These are phyloP conservation scores for Quercus cerris DNA, from an alignment of 306 rosid species.

Conservation along the genomic window DNA sequence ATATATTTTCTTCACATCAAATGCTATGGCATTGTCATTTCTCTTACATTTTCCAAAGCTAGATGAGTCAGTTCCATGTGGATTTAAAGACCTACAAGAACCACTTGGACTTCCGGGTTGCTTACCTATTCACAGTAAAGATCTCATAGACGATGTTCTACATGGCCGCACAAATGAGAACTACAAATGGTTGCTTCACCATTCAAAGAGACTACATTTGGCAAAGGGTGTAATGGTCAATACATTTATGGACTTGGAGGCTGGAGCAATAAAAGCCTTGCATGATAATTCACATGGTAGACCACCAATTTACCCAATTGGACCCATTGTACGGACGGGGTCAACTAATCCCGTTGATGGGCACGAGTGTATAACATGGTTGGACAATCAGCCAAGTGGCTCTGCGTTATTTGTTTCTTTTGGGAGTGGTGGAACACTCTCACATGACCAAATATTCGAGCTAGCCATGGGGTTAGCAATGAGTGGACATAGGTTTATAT, in stretches of 20 bases:
- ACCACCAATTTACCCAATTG: slow-evolving; percentile 29
- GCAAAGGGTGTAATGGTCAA: slow-evolving; percentile 29
- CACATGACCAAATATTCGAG: slow-evolving; percentile 23
- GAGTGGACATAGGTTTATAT: slow-evolving; percentile 6
- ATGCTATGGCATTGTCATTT: slow-evolving; percentile 19
- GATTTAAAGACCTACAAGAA: slow-evolving; percentile 13
- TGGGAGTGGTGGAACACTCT: slow-evolving; percentile 36
- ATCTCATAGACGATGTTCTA: slow-evolving; percentile 17
- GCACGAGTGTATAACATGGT: slow-evolving; percentile 13
- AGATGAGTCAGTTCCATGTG: slow-evolving; percentile 15
- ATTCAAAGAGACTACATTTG: slow-evolving; percentile 13
- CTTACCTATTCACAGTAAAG: slow-evolving; percentile 7
- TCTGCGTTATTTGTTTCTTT: slow-evolving; percentile 19
- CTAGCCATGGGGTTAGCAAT: slow-evolving; percentile 24
- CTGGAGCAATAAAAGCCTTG: slow-evolving; percentile 5
- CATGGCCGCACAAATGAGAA: slow-evolving; percentile 15
- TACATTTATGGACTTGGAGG: slow-evolving; percentile 27
- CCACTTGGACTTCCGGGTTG: slow-evolving; percentile 20
- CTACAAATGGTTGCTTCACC: slow-evolving; percentile 21
- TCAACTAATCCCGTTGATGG: not conserved
- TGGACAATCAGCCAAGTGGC: slow-evolving; percentile 14
- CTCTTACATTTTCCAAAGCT: slow-evolving; percentile 24
- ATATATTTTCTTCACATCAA: slow-evolving; percentile 18
- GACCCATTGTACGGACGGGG: slow-evolving; percentile 30
- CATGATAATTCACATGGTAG: not conserved